These are phyloP conservation scores for Neonectria neomacrospora DNA, from an alignment of 2,329 filamentous ascomycete species.

Conservation along the genomic window DNA sequence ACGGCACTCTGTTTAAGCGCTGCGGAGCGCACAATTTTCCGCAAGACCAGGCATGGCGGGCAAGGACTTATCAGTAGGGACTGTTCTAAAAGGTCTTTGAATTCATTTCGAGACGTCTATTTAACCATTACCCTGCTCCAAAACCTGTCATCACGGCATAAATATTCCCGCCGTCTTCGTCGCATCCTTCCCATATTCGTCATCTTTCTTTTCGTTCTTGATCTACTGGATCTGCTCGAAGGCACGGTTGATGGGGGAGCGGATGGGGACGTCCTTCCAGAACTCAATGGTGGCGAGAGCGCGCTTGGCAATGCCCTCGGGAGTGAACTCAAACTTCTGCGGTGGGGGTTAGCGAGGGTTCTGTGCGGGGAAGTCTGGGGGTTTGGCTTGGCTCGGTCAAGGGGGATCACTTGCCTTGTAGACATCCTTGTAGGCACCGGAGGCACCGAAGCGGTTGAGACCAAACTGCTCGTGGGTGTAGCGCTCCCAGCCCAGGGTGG, in stretches of 20 bases:
- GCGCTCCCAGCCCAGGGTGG: constrained; percentile 97
- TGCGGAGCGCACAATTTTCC: not conserved
- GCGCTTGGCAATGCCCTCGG: constrained; percentile 95
- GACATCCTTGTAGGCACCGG: constrained; percentile 96
- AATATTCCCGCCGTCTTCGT: constrained; percentile 35
- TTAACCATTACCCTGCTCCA: constrained; percentile 43
- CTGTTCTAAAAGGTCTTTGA: constrained; percentile 41
- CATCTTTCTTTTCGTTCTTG: constrained; percentile 29
- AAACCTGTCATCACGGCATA: constrained; percentile 43
- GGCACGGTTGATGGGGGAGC: constrained; percentile 95
- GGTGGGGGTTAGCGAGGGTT: constrained; percentile 51
- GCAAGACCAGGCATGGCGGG: constrained; percentile 17
- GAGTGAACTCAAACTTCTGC: constrained; percentile 99
- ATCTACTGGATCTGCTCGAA: constrained; percentile 95
- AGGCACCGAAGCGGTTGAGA: constrained; percentile 98
- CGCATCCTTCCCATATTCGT: constrained; percentile 27
- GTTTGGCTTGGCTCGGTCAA: constrained; percentile 13
- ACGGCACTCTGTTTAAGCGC: constrained; percentile 14
- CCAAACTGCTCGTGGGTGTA: constrained; percentile 99
- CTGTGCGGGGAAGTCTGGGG: constrained; percentile 2
- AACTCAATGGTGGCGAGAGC: constrained; percentile 92
- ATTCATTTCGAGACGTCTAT: constrained; percentile 44
- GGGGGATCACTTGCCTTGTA: constrained; percentile 76
- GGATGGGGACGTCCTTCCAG: constrained; percentile 92
- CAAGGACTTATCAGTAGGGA: constrained; percentile 27